Base-by-base conservation (phyloP, 2,329 filamentous ascomycete species). In the Cordyceps cicadae region DNA sequence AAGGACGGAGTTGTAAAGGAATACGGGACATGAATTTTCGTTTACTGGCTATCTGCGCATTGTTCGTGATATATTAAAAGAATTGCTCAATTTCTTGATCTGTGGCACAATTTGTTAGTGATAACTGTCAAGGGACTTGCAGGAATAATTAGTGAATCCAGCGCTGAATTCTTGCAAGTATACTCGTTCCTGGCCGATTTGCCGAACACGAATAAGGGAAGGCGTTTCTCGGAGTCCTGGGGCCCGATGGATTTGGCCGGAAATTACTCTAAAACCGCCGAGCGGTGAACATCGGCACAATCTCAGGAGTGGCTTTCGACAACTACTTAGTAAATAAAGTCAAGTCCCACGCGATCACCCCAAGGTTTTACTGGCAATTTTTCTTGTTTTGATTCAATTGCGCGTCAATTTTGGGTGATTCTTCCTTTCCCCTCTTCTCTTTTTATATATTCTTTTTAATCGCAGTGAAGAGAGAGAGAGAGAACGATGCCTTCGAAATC, bases 241-340 rank as follows among this genome's bases (percentile, higher is more conserved):
- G 29, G 59, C 6, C 60, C 55, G 45, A 48, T 48, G 21, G 45
- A 17, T 7, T 46, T n/a, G 54, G 69, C 63, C 49, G 69, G 68
- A 69, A 53, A 19, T 61, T 60, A 46, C 55, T 51, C 15, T 17
- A 12, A 12, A 63, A 54, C 32, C 60, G 49, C 67, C 66, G 67
- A 68, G 70, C 70, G 70, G 70, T 71, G 66, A 64, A 61, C 5
- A 9, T 19, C 48, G 69, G 69, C 70, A 71, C 63, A 66, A 65
- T 51, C n/a, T 39, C 48, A 59, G 57, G 57, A 54, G 57, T 26
- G 21, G 21, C 45, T 48, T 37, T 37, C 34, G 7, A 29, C 34
- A 8, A 8, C 29, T 29, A 29, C 3, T 8, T 29, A 29, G 29
- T 29, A 29, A 29, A 29, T 29, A 29, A 29, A 8, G 29, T 24